phyloP scores from a whole-genome alignment of 139 green algal species.

The Micractinium sp. region DNA sequence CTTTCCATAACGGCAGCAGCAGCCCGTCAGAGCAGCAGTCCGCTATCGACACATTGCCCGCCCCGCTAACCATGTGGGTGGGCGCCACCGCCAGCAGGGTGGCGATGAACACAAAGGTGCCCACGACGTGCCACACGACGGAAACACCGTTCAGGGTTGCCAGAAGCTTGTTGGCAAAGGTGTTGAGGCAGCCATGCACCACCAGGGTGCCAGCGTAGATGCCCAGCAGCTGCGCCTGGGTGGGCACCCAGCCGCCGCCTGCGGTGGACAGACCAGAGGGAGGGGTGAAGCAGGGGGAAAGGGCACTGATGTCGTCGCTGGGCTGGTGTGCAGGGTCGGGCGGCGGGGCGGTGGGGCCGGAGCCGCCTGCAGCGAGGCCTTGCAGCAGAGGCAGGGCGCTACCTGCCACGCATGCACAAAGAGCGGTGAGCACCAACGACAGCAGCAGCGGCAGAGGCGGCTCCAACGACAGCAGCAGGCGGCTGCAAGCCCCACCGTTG shows the following conservation, averaged over 20 bases:
- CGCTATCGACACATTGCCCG: too few species aligned
- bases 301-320: too few species aligned
- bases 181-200: conserved; percentile 50
- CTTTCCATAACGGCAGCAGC: too few species aligned
- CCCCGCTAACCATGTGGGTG: background rate
- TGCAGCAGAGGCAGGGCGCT: background rate
- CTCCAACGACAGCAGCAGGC: background rate
- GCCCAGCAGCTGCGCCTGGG: conserved; percentile 41
- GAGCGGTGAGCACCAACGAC: too few species aligned
- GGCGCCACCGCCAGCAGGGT: conserved; percentile 48
- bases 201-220: conserved; percentile 49
- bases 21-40: too few species aligned
- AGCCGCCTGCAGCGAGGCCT: too few species aligned
- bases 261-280: background rate
- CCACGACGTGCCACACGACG: conserved; percentile 54
- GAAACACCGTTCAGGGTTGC: conserved; percentile 46
- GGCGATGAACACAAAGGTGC: conserved; percentile 45
- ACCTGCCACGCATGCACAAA: too few species aligned
- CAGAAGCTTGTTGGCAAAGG: conserved; percentile 40
- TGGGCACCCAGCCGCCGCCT: conserved; percentile 4
- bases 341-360: too few species aligned
- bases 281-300: background rate
- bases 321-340: background rate
- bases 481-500: background rate
- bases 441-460: background rate